phyloP scores from a whole-genome alignment of 2,329 filamentous ascomycete genomes.

The Plenodomus lindquistii region DNA sequence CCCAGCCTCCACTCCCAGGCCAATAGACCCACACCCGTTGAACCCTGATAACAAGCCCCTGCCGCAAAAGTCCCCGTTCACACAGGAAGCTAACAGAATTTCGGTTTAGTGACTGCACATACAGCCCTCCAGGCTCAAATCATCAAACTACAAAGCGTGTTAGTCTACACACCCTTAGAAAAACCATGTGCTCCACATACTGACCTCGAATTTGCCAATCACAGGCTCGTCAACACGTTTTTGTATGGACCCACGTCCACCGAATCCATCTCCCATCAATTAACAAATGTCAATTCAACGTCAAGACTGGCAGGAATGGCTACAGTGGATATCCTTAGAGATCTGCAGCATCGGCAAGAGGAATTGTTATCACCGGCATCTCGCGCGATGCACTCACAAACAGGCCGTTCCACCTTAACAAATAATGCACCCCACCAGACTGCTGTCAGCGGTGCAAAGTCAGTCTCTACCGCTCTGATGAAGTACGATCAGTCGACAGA shows the following conservation, averaged over 20 bases:
- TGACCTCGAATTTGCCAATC: neutral
- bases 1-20: neutral
- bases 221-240: slow-evolving; percentile 33
- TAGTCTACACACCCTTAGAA: neutral
- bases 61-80: neutral
- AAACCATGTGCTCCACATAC: neutral
- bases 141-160: slow-evolving; percentile 37
- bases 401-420: slow-evolving; percentile 2
- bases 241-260: slow-evolving; percentile 41
- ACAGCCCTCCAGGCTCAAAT: slow-evolving; percentile 40
- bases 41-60: neutral
- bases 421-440: slow-evolving; percentile 1
- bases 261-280: slow-evolving; percentile 37
- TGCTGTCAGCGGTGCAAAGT: slow-evolving; percentile 8
- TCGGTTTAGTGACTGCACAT: slow-evolving; percentile 31
- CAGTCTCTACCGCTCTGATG: slow-evolving; percentile 30
- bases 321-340: slow-evolving; percentile 33
- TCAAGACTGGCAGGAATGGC: slow-evolving; percentile 33
- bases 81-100: neutral
- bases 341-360: slow-evolving; percentile 30
- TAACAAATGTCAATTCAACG: slow-evolving; percentile 34
- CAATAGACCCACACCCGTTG: neutral
- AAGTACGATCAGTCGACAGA: slow-evolving; percentile 13
- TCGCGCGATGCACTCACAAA: slow-evolving; percentile 19
- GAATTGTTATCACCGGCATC: slow-evolving; percentile 16